Evolutionary conservation across 73 alveolate genomes (phyloP).

Genomic region (Effrenium voratum): DNA sequence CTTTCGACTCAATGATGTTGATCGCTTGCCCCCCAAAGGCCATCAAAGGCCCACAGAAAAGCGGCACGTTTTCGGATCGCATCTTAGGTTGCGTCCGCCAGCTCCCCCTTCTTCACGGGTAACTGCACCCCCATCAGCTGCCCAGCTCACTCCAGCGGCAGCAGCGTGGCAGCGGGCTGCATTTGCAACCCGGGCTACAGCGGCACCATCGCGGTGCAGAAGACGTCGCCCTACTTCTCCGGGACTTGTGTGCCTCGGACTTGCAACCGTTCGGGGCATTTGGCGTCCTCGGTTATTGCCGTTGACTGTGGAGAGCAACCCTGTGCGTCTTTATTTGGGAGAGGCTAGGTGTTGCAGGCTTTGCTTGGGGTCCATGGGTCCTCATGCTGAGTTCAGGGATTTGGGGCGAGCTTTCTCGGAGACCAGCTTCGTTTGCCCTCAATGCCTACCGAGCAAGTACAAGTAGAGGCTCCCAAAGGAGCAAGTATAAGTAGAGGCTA

Average conservation of each 20-base stretch:
- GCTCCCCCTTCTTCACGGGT: background rate
- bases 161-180: background rate
- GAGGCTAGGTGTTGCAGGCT: background rate
- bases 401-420: background rate
- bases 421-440: background rate
- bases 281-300: background rate
- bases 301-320: background rate
- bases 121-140: background rate
- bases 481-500: no score
- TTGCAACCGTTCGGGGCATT: background rate
- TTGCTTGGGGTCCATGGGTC: background rate
- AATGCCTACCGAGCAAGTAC: background rate
- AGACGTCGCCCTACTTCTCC: background rate
- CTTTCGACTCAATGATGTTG: no score
- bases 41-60: no score
- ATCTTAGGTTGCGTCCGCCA: no score
- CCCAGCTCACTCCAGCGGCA: constrained; percentile 20
- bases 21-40: no score
- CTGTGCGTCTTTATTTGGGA: background rate
- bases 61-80: no score
- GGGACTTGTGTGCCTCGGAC: background rate
- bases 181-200: background rate
- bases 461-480: no score
- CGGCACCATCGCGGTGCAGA: background rate
- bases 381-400: background rate